Percentiles rank a stretch among this genome's conserved stretches.
Conservation (phyloP, 768 basidiomycete species). For the Termitomyces sp. region DNA sequence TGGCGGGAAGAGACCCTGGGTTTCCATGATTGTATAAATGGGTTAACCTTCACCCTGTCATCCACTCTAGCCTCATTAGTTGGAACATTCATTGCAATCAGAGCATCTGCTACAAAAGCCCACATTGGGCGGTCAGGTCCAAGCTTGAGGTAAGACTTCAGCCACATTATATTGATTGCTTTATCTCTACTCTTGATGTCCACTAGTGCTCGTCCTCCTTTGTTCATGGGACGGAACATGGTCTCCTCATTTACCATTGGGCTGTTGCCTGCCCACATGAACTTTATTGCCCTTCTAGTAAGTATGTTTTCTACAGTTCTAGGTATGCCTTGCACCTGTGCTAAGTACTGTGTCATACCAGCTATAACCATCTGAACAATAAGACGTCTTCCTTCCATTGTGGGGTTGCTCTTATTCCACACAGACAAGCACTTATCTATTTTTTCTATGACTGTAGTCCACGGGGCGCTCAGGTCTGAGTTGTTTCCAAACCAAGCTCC, state of each 20-base stretch:
- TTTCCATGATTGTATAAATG: too few species aligned
- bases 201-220: constrained; percentile 21
- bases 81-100: constrained; percentile 8
- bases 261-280: background rate
- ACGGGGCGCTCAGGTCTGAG: constrained; percentile 13
- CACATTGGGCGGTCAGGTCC: constrained; percentile 17
- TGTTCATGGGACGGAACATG: constrained; percentile 1
- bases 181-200: constrained; percentile 21
- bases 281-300: constrained; percentile 9
- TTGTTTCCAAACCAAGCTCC: constrained; percentile 26
- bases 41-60: too few species aligned
- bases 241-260: constrained; percentile 16
- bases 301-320: background rate
- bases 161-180: constrained; percentile 18
- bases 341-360: constrained; percentile 27
- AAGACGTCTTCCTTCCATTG: constrained; percentile 18
- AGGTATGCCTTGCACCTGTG: constrained; percentile 32
- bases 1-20: too few species aligned
- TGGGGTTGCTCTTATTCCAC: constrained; percentile 24
- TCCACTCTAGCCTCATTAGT: too few species aligned
- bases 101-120: constrained; percentile 21
- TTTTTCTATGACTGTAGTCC: constrained; percentile 22
- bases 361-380: constrained; percentile 21
- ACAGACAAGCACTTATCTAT: constrained; percentile 12
- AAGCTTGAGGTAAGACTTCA: constrained; percentile 18